Evolutionary conservation across 1,284 basidiomycete species (phyloP), one percentile per base, ranked within the genome.

Genomic region (Fomitopsis schrenkii): DNA sequence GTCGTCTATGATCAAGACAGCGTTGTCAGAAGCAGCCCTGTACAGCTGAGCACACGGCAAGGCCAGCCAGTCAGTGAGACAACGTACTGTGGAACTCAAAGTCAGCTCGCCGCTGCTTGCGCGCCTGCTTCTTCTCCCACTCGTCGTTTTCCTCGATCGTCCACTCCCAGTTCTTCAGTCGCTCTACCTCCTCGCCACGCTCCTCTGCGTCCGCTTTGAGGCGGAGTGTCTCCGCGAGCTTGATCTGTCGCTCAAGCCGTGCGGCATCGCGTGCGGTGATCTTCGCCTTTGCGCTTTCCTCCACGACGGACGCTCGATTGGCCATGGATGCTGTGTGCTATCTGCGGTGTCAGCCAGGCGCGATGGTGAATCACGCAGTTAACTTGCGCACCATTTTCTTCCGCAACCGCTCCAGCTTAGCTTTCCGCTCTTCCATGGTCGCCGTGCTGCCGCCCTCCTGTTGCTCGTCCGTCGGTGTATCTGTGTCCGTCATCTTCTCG

Each of bases 131-230:
- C 79, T 91, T 91, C 79, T 96, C 94, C 97, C 96, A 96, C 64
- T 85, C 78, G 68, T 98, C 94, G 69, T 95, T 96, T 76, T 97
- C 94, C 77, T 97, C 95, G 60, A 97, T 91, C 26, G 89, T 92
- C 78, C 93, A 98, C 69, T 93, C 88, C 94, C 94, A 97, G 70
- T 94, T 94, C 80, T 94, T 94, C 70, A 86, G 83, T 60, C 95
- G 80, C 67, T 88, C 85, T 2, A 86, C 79, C 66, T 88, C 86
- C 70, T 90, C 93, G 14, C 96, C 97, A 0, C 83, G 80, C 63
- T 95, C 95, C 71, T 91, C 89, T 0, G 95, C 93, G 66, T 97
- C 93, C 2, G 91, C 87, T 76, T 96, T 95, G 65, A 87, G 79
- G 9, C 95, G 86, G 63, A 98, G 74, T n/a, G 82, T 87, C 74